A percentile compares a stretch with the other conserved stretches of the same genome.
Evolutionary conservation across 768 basidiomycete species (phyloP).

Genomic region (Boletus vinaceobasis): DNA sequence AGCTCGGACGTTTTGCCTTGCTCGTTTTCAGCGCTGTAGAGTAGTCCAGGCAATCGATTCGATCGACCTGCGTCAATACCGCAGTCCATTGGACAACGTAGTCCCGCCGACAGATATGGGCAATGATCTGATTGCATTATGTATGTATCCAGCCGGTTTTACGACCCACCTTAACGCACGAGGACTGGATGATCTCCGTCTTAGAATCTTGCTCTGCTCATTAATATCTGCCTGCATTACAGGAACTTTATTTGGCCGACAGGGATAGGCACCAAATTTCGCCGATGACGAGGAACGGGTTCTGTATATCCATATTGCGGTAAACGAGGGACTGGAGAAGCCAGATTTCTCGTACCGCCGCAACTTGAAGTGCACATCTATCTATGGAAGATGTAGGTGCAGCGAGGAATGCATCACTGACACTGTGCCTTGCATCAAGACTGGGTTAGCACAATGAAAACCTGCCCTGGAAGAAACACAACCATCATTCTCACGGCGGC

Average conservation of each 20-base stretch:
- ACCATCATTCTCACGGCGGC: conserved; percentile 9
- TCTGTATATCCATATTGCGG: conserved; percentile 16
- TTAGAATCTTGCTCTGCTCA: conserved; percentile 9
- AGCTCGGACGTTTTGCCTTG: neutral
- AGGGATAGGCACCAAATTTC: conserved; percentile 7
- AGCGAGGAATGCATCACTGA: conserved; percentile 4
- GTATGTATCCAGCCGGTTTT: conserved; percentile 11
- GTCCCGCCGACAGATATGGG: neutral
- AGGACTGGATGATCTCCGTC: conserved; percentile 26
- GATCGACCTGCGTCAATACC: neutral
- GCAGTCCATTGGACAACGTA: neutral
- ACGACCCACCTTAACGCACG: conserved; percentile 32
- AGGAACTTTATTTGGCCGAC: conserved; percentile 6
- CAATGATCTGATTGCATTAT: conserved; percentile 11
- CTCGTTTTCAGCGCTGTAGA: neutral
- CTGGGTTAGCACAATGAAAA: conserved; percentile 21
- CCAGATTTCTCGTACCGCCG: conserved; percentile 1
- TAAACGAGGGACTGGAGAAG: conserved; percentile 11
- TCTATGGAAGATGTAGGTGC: conserved; percentile 14
- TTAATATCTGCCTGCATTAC: conserved; percentile 9
- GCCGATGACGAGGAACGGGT: conserved; percentile 4
- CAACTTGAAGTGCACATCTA: conserved; percentile 8
- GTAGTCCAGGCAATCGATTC: neutral
- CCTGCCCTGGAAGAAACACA: conserved; percentile 16
- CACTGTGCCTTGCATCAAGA: conserved; percentile 13